A percentile compares a stretch with the other conserved stretches of the same genome.
Evolutionary conservation across 2,329 filamentous ascomycete species (phyloP).

Genomic region (Fusarium mexicanum): DNA sequence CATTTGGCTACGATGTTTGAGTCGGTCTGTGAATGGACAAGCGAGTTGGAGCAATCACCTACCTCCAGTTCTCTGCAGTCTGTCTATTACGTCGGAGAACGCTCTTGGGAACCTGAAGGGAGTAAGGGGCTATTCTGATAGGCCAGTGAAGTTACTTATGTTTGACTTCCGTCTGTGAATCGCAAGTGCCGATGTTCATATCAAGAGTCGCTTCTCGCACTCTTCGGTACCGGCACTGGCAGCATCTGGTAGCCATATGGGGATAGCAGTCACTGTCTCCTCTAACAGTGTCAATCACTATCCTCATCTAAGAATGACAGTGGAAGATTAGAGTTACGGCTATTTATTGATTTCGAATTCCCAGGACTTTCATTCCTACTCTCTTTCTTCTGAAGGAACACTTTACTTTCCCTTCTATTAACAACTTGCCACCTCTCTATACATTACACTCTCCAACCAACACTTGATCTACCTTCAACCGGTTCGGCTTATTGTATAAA

Average conservation of each 20-base stretch:
- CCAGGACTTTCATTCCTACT: neutral
- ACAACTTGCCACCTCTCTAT: no score
- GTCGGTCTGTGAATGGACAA: no score
- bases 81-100: no score
- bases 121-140: no score
- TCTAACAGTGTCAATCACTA: neutral
- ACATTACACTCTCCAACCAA: neutral
- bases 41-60: no score
- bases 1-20: no score
- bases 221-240: neutral
- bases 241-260: neutral
- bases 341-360: neutral
- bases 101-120: no score
- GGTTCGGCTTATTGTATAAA: no score
- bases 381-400: neutral
- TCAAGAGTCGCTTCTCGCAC: neutral
- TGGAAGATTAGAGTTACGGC: neutral
- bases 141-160: no score
- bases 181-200: neutral
- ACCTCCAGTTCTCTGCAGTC: no score
- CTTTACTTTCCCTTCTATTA: neutral
- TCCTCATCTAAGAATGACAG: neutral
- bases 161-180: no score
- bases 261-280: neutral
- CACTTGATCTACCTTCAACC: neutral